Conservation (phyloP, 768 basidiomycete species). For the Serpula lacrymans region DNA sequence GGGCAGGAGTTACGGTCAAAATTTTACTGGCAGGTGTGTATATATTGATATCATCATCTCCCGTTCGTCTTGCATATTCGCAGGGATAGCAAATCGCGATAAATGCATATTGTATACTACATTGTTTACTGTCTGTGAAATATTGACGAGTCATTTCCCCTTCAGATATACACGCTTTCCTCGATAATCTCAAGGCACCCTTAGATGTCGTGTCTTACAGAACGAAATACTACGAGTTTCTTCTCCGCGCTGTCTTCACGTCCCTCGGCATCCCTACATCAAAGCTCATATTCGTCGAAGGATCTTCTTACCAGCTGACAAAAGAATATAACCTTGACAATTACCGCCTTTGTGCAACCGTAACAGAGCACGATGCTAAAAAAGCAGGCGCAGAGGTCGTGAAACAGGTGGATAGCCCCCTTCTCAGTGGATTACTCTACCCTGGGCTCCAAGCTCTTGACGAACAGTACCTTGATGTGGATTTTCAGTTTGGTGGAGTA, state of each 20-base stretch:
- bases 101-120: too few species aligned
- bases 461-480: constrained; percentile 92
- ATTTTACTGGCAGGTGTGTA: constrained; percentile 72
- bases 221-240: constrained; percentile 83
- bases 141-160: neutral
- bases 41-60: neutral
- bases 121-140: neutral
- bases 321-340: constrained; percentile 93
- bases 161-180: constrained; percentile 91
- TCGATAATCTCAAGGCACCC: constrained; percentile 96
- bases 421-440: constrained; percentile 90
- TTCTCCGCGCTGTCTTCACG: constrained; percentile 80
- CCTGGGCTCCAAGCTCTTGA: constrained; percentile 96
- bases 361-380: constrained; percentile 94
- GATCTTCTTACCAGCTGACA: constrained; percentile 90
- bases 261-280: constrained; percentile 89
- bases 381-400: constrained; percentile 99
- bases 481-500: constrained; percentile 97
- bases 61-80: neutral
- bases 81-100: too few species aligned
- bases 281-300: constrained; percentile 79
- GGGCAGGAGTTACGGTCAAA: constrained; percentile 87
- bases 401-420: constrained; percentile 91
- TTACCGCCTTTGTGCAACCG: constrained; percentile 87
- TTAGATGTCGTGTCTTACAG: constrained; percentile 85